Percentiles rank a stretch among this genome's conserved stretches.
These are phyloP conservation scores for Dothistroma septosporum DNA, from an alignment of 2,329 filamentous ascomycete genomes.

Conservation along the genomic window DNA sequence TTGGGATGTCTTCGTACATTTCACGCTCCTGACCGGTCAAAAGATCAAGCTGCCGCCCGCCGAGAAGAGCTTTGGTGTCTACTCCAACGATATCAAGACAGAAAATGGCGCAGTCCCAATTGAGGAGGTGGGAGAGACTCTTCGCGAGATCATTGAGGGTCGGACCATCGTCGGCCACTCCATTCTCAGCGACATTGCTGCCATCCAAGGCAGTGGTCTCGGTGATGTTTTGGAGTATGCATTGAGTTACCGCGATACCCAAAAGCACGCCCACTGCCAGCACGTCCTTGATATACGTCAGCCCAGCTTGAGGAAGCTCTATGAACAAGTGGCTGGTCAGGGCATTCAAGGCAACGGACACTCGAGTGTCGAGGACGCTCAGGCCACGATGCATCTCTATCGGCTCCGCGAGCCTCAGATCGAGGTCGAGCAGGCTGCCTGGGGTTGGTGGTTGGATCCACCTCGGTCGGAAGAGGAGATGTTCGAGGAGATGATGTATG, in stretches of 20 bases:
- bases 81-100: background rate
- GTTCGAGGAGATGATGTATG: background rate
- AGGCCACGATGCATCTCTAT: conserved; percentile 3
- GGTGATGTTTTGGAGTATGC: background rate
- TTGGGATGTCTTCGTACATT: conserved; percentile 9
- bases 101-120: background rate
- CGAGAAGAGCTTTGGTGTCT: background rate
- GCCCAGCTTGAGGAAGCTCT: background rate
- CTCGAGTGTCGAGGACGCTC: conserved; percentile 3
- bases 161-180: conserved; percentile 1
- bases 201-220: background rate
- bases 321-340: background rate
- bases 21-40: background rate
- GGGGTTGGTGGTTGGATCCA: background rate
- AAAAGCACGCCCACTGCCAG: background rate
- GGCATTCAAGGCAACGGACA: conserved; percentile 1
- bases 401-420: background rate
- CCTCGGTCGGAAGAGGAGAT: background rate
- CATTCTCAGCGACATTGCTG: conserved; percentile 2
- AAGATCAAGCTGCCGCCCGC: background rate
- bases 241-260: background rate
- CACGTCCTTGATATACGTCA: background rate
- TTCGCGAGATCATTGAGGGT: conserved; percentile 2
- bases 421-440: background rate
- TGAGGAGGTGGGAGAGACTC: background rate